phyloP scores from a whole-genome alignment of 176 grass and related monocot species.

The Oryza brachyantha region DNA sequence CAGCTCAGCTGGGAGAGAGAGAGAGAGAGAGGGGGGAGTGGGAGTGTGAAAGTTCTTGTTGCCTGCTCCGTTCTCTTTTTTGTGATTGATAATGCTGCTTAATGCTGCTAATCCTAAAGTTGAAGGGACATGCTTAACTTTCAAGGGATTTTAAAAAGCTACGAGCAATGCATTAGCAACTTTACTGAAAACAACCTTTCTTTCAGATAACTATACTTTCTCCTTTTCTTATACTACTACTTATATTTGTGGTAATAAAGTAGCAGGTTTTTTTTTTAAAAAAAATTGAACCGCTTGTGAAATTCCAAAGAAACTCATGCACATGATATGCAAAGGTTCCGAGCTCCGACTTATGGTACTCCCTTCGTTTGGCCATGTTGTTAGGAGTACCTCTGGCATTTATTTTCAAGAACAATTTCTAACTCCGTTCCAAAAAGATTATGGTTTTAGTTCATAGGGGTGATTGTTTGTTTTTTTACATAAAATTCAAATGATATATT shows the following conservation, averaged over 20 bases:
- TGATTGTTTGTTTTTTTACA: too few species aligned
- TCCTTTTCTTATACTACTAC: too few species aligned
- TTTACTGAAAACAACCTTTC: slow-evolving; percentile 12
- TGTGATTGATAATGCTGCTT: slow-evolving; percentile 26
- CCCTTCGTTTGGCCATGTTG: too few species aligned
- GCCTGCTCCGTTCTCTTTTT: slow-evolving; percentile 9
- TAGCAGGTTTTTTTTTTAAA: neutral
- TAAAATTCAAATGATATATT: too few species aligned
- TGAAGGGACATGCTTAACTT: slow-evolving; percentile 23
- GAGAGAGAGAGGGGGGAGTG: neutral
- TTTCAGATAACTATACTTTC: neutral
- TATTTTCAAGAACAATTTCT: too few species aligned
- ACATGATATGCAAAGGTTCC: neutral
- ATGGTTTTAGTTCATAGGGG: too few species aligned
- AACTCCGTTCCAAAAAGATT: too few species aligned
- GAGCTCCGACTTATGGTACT: too few species aligned
- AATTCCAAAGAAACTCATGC: neutral
- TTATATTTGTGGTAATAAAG: neutral
- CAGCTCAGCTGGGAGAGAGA: neutral
- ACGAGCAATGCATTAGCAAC: slow-evolving; percentile 15
- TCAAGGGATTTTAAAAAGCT: slow-evolving; percentile 14
- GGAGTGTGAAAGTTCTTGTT: neutral
- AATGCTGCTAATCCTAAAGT: slow-evolving; percentile 3
- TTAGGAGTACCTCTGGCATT: too few species aligned
- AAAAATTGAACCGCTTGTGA: neutral